Evolutionary conservation across 768 basidiomycete genomes (phyloP).

Genomic region (Imleria badia): DNA sequence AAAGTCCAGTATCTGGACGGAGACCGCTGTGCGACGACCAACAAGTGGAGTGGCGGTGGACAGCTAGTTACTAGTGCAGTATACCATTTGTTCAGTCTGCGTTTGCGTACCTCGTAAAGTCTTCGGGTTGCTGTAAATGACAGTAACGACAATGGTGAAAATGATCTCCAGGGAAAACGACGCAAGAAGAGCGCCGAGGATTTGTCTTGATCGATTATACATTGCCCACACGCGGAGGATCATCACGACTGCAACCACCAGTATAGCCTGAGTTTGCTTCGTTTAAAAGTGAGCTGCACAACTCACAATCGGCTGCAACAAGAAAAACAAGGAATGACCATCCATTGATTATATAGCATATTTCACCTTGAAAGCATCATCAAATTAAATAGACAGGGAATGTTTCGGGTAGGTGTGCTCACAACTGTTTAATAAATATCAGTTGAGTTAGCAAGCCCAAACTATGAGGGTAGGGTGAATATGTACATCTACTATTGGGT

Average conservation of each 20-base stretch:
- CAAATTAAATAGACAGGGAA: not conserved
- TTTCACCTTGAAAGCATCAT: not conserved
- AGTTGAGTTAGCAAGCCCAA: not conserved
- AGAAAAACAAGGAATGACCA: constrained; percentile 2
- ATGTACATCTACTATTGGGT: constrained; percentile 2
- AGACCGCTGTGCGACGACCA: not conserved
- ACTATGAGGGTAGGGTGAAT: not conserved
- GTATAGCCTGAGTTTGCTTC: not conserved
- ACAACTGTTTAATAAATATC: not conserved
- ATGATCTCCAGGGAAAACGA: not conserved
- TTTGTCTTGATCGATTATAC: not conserved
- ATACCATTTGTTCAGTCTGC: not conserved
- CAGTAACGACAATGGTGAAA: not conserved
- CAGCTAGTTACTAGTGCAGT: not conserved
- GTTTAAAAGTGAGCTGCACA: not conserved
- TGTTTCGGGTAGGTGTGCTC: not conserved
- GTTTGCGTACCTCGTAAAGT: not conserved
- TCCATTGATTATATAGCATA: not conserved
- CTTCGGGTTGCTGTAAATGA: not conserved
- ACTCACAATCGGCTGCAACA: constrained; percentile 7
- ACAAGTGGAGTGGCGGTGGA: too few species aligned
- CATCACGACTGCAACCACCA: not conserved
- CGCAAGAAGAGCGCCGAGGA: not conserved
- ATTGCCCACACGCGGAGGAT: constrained; percentile 4
- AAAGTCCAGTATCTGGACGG: not conserved